Base-by-base conservation (phyloP, 1,284 basidiomycete genomes). In the Ceratobasidium sp. region DNA sequence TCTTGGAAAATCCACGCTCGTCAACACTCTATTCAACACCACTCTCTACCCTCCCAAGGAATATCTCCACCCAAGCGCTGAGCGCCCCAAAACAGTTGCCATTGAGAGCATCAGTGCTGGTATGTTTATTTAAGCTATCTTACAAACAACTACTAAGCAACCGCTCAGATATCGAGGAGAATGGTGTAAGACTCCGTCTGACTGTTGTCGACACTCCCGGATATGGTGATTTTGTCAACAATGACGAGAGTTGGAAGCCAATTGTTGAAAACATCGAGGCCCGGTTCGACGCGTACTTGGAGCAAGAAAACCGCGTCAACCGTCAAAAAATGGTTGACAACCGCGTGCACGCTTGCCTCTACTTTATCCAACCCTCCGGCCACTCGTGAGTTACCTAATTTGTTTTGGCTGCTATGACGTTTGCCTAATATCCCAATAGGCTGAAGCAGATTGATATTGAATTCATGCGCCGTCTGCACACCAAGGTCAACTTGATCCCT, bases 121-220 rank as follows among this genome's bases (percentile, higher is more conserved):
- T 95, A 76, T 76, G 86, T 77, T 23, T 30, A 36, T 36, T 36
- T 36, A n/a, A n/a, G n/a, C n/a, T n/a, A n/a, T n/a, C n/a, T 36
- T 36, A 36, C 33, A 36, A 36, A 36, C 33, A 11, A 36, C 33
- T 5, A 36, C 33, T 36, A 36, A 36, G 33, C 11, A 11, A 36
- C 11, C 11, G 11, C 11, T 4, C 78, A 96, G 95, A 98, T 78
- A 98, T 98, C 75, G 95, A 98, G 82, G 95, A 98, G 82, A 95
- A 91, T 73, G 94, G 94, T 69, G 94, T 98, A 67, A 86, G 93
- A 73, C 86, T 98, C 64, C 93, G 92, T 76, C 81, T 98, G 70
- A 98, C 93, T n/a, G 95, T 98, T 72, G 95, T 98, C 72, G 95
- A 98, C 78, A 98, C 94, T 44, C 94, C 94, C 64, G 94, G 95